A percentile compares a stretch with the other conserved stretches of the same genome.
Evolutionary conservation across 1,284 basidiomycete species (phyloP).

Genomic region (Ustilago crameri): DNA sequence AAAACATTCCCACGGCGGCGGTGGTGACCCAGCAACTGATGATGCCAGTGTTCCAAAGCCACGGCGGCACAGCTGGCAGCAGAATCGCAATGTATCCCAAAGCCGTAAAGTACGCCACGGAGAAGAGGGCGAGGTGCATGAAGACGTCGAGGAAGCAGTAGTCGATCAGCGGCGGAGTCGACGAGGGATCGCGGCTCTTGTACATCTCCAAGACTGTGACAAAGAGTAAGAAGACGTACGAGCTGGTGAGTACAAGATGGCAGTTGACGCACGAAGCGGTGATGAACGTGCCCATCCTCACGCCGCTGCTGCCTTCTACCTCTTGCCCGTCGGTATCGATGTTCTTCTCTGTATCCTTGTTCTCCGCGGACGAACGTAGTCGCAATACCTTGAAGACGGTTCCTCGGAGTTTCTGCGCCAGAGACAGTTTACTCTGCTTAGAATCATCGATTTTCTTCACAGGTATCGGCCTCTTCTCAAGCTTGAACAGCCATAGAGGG

Average conservation of each 20-base stretch:
- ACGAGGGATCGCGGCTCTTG: neutral
- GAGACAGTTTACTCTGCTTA: neutral
- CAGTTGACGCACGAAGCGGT: slow-evolving; percentile 37
- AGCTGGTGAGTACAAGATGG: slow-evolving; percentile 21
- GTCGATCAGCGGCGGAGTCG: slow-evolving; percentile 6
- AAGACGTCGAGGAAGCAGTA: slow-evolving; percentile 7
- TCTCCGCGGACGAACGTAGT: neutral
- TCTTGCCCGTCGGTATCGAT: neutral
- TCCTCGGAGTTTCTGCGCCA: neutral
- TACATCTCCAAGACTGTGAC: slow-evolving; percentile 7
- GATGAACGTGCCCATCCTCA: slow-evolving; percentile 22
- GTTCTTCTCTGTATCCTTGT: neutral
- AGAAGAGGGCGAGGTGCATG: slow-evolving; percentile 22
- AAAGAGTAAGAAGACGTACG: slow-evolving; percentile 17
- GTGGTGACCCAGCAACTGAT: neutral
- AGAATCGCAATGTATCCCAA: slow-evolving; percentile 40
- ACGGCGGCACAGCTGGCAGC: slow-evolving; percentile 18
- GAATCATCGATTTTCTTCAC: neutral
- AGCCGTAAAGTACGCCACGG: slow-evolving; percentile 23
- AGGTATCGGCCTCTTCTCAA: slow-evolving; percentile 15
- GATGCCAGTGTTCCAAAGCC: slow-evolving; percentile 27
- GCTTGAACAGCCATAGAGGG: slow-evolving; percentile 28
- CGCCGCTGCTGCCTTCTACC: neutral
- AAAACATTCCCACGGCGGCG: neutral
- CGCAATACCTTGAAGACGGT: neutral